Percentiles rank a stretch among this genome's conserved stretches.
phyloP scores from a whole-genome alignment of 2,329 filamentous ascomycete species.

The Penicillium aurantiogriseum region DNA sequence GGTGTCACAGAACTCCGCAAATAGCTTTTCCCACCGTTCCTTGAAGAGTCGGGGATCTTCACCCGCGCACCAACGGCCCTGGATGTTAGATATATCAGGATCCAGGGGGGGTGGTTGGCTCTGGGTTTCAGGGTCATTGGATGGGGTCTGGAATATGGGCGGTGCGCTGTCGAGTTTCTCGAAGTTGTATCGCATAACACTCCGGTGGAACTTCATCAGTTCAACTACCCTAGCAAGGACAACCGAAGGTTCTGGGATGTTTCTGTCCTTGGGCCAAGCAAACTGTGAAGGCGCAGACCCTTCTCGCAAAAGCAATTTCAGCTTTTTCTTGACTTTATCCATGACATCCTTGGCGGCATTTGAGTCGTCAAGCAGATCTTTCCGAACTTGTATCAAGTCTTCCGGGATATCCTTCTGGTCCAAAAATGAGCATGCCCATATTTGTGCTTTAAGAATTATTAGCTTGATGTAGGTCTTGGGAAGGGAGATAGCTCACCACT shows the following conservation, averaged over 20 bases:
- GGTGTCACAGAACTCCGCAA: slow-evolving; percentile 91
- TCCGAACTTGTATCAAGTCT: slow-evolving; percentile 85
- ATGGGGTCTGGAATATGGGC: slow-evolving; percentile 58
- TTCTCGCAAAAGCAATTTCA: slow-evolving; percentile 86
- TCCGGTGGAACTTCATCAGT: slow-evolving; percentile 94
- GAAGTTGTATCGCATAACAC: slow-evolving; percentile 94
- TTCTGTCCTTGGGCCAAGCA: slow-evolving; percentile 81
- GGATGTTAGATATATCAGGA: slow-evolving; percentile 67
- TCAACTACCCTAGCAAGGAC: slow-evolving; percentile 91
- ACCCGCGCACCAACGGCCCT: slow-evolving; percentile 91
- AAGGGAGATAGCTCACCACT: slow-evolving; percentile 53
- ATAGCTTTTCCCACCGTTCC: slow-evolving; percentile 97
- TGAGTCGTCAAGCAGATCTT: slow-evolving; percentile 93
- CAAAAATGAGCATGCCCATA: slow-evolving; percentile 87
- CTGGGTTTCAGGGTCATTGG: slow-evolving; percentile 13
- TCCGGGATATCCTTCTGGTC: slow-evolving; percentile 80
- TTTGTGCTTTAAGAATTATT: slow-evolving; percentile 63
- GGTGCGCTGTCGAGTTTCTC: slow-evolving; percentile 66
- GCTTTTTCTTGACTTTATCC: slow-evolving; percentile 99
- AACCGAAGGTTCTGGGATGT: slow-evolving; percentile 89
- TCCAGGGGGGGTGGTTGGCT: slow-evolving; percentile 20
- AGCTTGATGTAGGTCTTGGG: slow-evolving; percentile 8
- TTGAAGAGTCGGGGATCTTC: slow-evolving; percentile 94
- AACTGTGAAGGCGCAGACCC: slow-evolving; percentile 95
- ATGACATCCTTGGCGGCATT: slow-evolving; percentile 99